Percentiles rank a stretch among this genome's conserved stretches.
Evolutionary conservation across 352 stramenopile genomes (phyloP).

Genomic region (Paralagenidium karlingii): DNA sequence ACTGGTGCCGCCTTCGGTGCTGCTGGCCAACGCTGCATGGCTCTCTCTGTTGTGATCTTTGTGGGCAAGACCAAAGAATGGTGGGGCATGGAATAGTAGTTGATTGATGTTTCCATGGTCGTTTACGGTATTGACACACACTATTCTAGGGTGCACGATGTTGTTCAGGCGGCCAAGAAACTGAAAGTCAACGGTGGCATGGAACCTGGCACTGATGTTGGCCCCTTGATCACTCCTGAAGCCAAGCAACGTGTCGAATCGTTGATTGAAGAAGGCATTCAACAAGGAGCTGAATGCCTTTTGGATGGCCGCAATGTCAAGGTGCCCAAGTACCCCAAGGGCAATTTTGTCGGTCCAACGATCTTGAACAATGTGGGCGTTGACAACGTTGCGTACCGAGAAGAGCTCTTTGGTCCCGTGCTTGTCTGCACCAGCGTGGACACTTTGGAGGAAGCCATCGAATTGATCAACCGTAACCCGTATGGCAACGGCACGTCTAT

Average conservation of each 20-base stretch:
- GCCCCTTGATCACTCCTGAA: slow-evolving; percentile 85
- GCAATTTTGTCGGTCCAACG: slow-evolving; percentile 94
- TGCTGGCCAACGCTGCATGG: slow-evolving; percentile 97
- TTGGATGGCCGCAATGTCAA: slow-evolving; percentile 87
- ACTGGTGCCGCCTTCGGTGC: slow-evolving; percentile 92
- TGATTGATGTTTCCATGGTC: not conserved
- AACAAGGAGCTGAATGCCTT: slow-evolving; percentile 82
- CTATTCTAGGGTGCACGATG: slow-evolving; percentile 60
- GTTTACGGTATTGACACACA: no score
- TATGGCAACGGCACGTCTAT: slow-evolving; percentile 97
- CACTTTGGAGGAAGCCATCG: slow-evolving; percentile 93
- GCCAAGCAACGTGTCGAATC: slow-evolving; percentile 80
- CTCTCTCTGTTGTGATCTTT: slow-evolving; percentile 91
- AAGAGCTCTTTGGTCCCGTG: slow-evolving; percentile 98
- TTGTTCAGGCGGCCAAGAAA: slow-evolving; percentile 82
- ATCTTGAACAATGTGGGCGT: slow-evolving; percentile 75
- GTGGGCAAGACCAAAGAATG: slow-evolving; percentile 91
- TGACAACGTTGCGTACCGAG: slow-evolving; percentile 85
- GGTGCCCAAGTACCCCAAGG: slow-evolving; percentile 87
- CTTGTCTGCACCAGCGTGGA: slow-evolving; percentile 85
- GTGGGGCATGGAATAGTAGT: no score
- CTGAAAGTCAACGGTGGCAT: slow-evolving; percentile 87
- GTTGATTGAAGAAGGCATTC: slow-evolving; percentile 83
- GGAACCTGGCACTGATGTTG: slow-evolving; percentile 53
- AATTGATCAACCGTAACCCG: slow-evolving; percentile 91